Evolutionary conservation across 2,329 filamentous ascomycete species (phyloP), one percentile per base, ranked within the genome.

Genomic region (Monosporascus sp.): DNA sequence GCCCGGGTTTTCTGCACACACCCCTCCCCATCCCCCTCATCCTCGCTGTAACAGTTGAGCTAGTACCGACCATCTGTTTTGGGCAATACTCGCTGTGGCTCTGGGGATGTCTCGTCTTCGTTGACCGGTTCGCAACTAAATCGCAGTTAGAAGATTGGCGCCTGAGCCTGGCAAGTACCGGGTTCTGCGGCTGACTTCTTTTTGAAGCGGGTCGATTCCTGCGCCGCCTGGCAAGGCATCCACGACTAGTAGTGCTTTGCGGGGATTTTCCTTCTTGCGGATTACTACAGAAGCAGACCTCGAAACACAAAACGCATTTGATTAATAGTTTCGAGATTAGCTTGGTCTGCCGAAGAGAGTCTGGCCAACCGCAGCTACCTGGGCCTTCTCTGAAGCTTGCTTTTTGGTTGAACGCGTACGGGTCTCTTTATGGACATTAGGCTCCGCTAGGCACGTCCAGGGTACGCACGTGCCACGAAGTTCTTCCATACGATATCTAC

Each of bases 371-470:
- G 11, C 38, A 18, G 38, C 17, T 20, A 11, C 38, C 38, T 41
- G 9, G 17, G 17, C 38, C 38, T 41, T 39, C 8, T n/a, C 11
- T n/a, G 3, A 17, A 18, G 38, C 43, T n/a, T 14, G 14, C 15
- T 22, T 46, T 46, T 27, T 17, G 43, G 22, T 14, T 20, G 41
- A n/a, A 46, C 14, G 11, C 43, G 22, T 25, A 46, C 24, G 44
- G 36, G 36, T n/a, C 27, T 44, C 54, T 60, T 50, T 53, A 62
- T 62, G 60, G 59, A 58, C 56, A 43, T 50, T 50, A 50, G 55
- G 51, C 53, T 51, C 52, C 50, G 48, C 51, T 58, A 57, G 57
- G 57, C 44, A 55, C 25, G 25, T 46, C 11, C 24, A 46, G 43
- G 24, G 24, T 25, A 46, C n/a, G 14, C n/a, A 25, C 20, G 22